Evolutionary conservation across 2,329 filamentous ascomycete genomes (phyloP).

Genomic region (Thermoascus crustaceus): DNA sequence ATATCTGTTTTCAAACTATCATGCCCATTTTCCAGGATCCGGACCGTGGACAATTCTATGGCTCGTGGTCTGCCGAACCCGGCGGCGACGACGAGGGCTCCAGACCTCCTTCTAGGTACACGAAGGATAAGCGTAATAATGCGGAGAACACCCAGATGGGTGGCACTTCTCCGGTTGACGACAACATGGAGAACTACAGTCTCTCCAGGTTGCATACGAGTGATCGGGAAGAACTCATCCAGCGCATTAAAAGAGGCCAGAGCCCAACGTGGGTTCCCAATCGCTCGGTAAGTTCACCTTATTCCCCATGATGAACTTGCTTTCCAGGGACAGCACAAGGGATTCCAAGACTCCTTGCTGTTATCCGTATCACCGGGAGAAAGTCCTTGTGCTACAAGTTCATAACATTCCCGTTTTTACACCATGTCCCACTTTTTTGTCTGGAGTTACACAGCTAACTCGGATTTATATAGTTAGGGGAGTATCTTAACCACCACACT

Average conservation of each 20-base stretch:
- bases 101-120: slow-evolving; percentile 8
- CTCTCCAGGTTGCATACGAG: slow-evolving; percentile 20
- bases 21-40: slow-evolving; percentile 23
- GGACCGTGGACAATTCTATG: slow-evolving; percentile 20
- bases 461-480: slow-evolving; percentile 24
- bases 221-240: slow-evolving; percentile 71
- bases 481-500: slow-evolving; percentile 30
- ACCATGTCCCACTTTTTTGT: not conserved
- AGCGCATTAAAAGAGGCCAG: slow-evolving; percentile 71
- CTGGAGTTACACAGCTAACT: not conserved
- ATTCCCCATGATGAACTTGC: no score
- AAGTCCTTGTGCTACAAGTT: slow-evolving; percentile 11
- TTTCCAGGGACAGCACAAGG: no score
- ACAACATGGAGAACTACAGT: slow-evolving; percentile 9
- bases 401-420: slow-evolving; percentile 11
- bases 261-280: slow-evolving; percentile 65
- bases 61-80: slow-evolving; percentile 5
- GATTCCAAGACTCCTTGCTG: no score
- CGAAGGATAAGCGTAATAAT: slow-evolving; percentile 7
- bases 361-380: slow-evolving; percentile 11
- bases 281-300: slow-evolving; percentile 48
- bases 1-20: slow-evolving; percentile 6
- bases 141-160: slow-evolving; percentile 10
- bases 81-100: slow-evolving; percentile 6
- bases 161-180: slow-evolving; percentile 9